Base-by-base conservation (phyloP, 306 rosid species). In the Dalbergia cultrata region DNA sequence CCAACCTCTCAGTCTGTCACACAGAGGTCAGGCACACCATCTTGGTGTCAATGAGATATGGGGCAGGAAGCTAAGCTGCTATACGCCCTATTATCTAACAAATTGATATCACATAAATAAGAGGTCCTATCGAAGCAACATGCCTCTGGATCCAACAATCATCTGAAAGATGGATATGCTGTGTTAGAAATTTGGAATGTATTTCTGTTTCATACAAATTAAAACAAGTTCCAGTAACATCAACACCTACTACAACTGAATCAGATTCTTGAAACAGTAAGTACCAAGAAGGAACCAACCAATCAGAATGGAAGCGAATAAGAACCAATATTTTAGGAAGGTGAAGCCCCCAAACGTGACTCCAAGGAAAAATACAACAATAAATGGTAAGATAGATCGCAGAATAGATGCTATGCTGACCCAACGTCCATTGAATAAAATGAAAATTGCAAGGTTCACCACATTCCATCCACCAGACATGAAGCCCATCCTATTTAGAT, bases 211-310 rank as follows among this genome's bases (percentile, higher is more conserved):
- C 76, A 78, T 74, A 86, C 85, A 67, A 77, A 60, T 62, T 66
- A 50, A 66, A 73, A 21, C 26, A 9, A 14, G 21, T 12, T 49
- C 34, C 45, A 41, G 14, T 13, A 37, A 8, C 60, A 53, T 79
- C 73, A 67, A 26, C 31, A 37, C 76, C 80, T 54, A 79, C 87
- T 93, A 95, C 97, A 95, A 82, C 50, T 90, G 95, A 82, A 93
- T 89, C 86, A 87, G 83, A 69, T 84, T 80, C 88, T 90, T 93
- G 86, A 93, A 92, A 87, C 89, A 87, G 52, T 93, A 93, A 7
- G 98, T 92, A 52, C 97, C 97, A 22, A 96, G 86, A 62, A 93
- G 70, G 89, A 91, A 95, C 99, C 99, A 95, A 68, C 97, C 97
- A 81, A 91, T 84, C 65, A 95, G 91, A 84, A 86, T 45, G 49